Base-by-base conservation (phyloP, 1,284 basidiomycete genomes). In the Cystobasidiaceae sp. region DNA sequence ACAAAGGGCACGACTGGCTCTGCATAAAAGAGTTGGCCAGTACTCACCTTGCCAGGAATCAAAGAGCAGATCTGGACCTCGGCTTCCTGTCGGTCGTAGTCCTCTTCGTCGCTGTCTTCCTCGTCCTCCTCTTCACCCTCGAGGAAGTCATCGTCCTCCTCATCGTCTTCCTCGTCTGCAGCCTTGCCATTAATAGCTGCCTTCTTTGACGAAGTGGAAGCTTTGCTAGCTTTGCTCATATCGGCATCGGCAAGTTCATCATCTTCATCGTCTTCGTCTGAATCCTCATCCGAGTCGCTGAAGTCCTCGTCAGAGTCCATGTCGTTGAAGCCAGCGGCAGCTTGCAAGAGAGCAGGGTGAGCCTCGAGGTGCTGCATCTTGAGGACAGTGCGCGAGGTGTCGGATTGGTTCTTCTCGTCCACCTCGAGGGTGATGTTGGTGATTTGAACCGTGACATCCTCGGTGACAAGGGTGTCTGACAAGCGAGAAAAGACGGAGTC, bases 111-210 rank as follows among this genome's bases (percentile, higher is more conserved):
- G 49, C 76, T 83, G 50, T 85, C 71, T 45, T 83, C 86, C 28
- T 81, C 80, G 0, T 81, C 79, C 64, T 85, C 61, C n/a, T 85
- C 81, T 71, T 82, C 86, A 0, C 77, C 82, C 19, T 81, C 84
- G 58, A 67, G 30, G 37, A 65, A 30, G 70, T 69, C 7, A 62
- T 82, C 13, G 59, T 70, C 44, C 64, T 73, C 73, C 2, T 74
- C 75, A 27, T 74, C 75, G 15, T 74, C 75, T 30, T 71, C 71
- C 28, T 74, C 72, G n/a, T 68, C 71, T 27, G 71, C 62, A 49
- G 64, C 59, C 15, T 52, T 64, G n/a, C 30, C 68, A 51, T 58
- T 71, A 63, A 37, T 43, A 9, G 58, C 39, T n/a, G 32, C 33
- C 49, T 56, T 56, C 51, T 62, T 67, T 25, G 59, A 30, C 25